Evolutionary conservation across 352 stramenopile species (phyloP), one percentile per base, ranked within the genome.

Genomic region (Elongisporangium anandrum): DNA sequence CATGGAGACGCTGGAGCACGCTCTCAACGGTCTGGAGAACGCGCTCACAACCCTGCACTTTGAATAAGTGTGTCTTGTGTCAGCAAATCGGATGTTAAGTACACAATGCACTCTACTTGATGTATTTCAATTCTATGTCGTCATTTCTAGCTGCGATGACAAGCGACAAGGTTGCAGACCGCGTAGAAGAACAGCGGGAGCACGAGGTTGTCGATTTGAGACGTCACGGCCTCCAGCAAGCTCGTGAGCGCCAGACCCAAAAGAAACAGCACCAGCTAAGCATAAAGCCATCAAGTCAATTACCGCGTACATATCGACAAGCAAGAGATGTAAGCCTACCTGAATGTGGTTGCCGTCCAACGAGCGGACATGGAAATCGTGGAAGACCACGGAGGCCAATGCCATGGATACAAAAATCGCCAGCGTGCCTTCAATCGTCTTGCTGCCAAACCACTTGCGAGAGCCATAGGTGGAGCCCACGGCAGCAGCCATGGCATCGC

Each of bases 181-280:
- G 62, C 70, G 52, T 78, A 88, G 23, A 88, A 79, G 60, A 81
- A 88, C 9, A 94, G 74, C 29, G 85, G 84, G 4, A 94, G 69
- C 22, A 92, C 81, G 53, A 92, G 70, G 64, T 94, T 94, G 69
- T 94, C 85, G 60, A 94, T 94, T 59, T 92, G 85, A 8, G 77
- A 66, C 15, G 85, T 92, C 13, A 77, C 69, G 0, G 78, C 83
- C 39, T 94, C 85, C 20, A 92, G 69, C 1, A 88, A 49, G 41
- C 65, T 88, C 20, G 83, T 92, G 52, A 90, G 68, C 8, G 85
- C 39, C 7, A 75, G 54, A 16, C 65, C 72, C 6, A 41, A 19
- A 4, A 72, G 8, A 6, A 87, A 61, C 20, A 74, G 19, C 15
- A 60, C 6, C 23, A 73, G 19, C 73, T 87, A 66, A 12, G 54